phyloP scores from a whole-genome alignment of 441 rosid genomes.

The Capsella rubella region DNA sequence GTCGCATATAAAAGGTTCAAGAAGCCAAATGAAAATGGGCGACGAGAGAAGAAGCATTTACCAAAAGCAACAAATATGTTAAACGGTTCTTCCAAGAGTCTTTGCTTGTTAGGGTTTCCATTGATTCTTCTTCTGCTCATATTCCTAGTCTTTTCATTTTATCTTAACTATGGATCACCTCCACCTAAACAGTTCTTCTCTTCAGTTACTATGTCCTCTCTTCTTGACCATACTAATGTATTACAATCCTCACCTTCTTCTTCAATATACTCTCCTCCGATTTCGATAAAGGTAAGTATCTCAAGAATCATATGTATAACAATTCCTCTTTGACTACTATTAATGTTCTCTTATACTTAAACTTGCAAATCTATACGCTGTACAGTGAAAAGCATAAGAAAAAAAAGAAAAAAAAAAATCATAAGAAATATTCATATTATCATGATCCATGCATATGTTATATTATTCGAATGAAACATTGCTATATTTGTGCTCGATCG shows the following conservation, averaged over 20 bases:
- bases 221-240: conserved; percentile 19
- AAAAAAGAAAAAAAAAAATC: no score
- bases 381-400: not conserved
- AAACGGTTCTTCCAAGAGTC: conserved; percentile 7
- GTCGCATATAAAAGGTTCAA: conserved; percentile 24
- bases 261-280: conserved; percentile 10
- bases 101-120: conserved; percentile 22
- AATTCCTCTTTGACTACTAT: not conserved
- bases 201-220: conserved; percentile 23
- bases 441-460: conserved; percentile 19
- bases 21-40: conserved; percentile 9
- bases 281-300: conserved; percentile 19
- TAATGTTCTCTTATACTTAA: not conserved
- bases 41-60: conserved; percentile 15
- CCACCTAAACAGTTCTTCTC: conserved; percentile 21
- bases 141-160: conserved; percentile 9
- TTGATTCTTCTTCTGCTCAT: conserved; percentile 23
- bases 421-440: not conserved
- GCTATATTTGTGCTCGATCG: not conserved
- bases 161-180: conserved; percentile 4
- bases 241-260: conserved; percentile 26
- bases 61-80: conserved; percentile 10
- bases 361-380: not conserved
- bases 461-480: conserved; percentile 1
- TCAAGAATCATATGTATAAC: not conserved